These are phyloP conservation scores for Skeletonema tropicum DNA, from an alignment of 108 stramenopile species.

Conservation along the genomic window DNA sequence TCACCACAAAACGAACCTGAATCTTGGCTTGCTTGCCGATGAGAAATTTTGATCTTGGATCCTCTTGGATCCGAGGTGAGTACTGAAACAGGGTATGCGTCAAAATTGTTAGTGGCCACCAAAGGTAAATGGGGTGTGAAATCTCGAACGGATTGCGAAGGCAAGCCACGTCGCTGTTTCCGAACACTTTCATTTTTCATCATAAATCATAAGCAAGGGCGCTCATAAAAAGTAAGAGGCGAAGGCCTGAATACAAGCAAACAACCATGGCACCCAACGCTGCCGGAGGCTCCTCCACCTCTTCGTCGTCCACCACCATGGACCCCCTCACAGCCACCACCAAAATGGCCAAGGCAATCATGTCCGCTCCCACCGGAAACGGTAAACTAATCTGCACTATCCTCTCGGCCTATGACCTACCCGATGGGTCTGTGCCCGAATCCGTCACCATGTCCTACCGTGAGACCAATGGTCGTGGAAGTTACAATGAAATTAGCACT, in stretches of 20 bases:
- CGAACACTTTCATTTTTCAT: neutral
- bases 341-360: slow-evolving; percentile 52
- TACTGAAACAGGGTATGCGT: neutral
- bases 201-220: too few species aligned
- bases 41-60: too few species aligned
- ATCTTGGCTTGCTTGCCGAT: too few species aligned
- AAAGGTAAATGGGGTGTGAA: neutral
- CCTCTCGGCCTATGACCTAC: slow-evolving; percentile 77
- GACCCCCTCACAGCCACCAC: slow-evolving; percentile 40
- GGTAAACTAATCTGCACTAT: slow-evolving; percentile 63
- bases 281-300: slow-evolving; percentile 10
- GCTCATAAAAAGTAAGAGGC: neutral
- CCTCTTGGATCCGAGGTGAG: neutral
- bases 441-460: slow-evolving; percentile 49
- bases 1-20: too few species aligned
- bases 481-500: slow-evolving; percentile 40
- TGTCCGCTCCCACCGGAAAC: slow-evolving; percentile 46
- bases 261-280: slow-evolving; percentile 29
- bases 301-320: slow-evolving; percentile 14
- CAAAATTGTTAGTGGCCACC: neutral
- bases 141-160: neutral
- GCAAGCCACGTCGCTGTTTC: neutral
- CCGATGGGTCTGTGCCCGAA: slow-evolving; percentile 46
- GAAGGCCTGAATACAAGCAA: too few species aligned
- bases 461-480: slow-evolving; percentile 19